Base-by-base conservation (phyloP, 2,329 filamentous ascomycete species). In the Aspergillus intermedius region DNA sequence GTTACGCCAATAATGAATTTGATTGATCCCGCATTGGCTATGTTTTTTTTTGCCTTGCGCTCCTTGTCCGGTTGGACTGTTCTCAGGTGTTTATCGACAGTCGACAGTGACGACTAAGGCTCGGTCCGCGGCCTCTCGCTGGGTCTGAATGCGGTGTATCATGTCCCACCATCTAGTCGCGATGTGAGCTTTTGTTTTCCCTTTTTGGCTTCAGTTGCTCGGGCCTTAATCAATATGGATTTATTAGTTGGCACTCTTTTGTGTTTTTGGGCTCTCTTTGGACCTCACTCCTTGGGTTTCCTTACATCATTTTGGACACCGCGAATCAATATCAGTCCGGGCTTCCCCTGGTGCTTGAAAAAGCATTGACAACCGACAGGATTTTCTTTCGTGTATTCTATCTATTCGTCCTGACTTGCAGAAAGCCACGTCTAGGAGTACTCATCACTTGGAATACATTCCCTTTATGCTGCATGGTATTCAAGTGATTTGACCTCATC, bases 381-480 rank as follows among this genome's bases (percentile, higher is more conserved):
- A 53, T 56, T 59, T 56, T 54, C 54, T 53, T 35, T 62, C 61
- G 64, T 67, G 65, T 60, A 60, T 58, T 49, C 52, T 56, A 53
- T 45, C 54, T 44, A 66, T 68, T 67, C 61, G 63, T 49, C 56
- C 60, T 51, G 58, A 55, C 55, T 50, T 50, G 49, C 57, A 52
- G 44, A 44, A 44, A 42, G 44, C 41, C 47, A 48, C 53, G 44
- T 49, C 51, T 51, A 39, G 46, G 48, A 47, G 39, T 45, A 53
- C 51, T 52, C 47, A 54, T 53, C 48, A 54, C 49, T 48, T 55
- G 51, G 52, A 59, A 52, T 53, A 28, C 37, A 25, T 46, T 44
- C 42, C 42, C 50, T 49, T 47, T 42, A n/a, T 28, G 8, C 41
- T 48, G 32, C 47, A 25, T 48, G 48, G 39, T 49, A 47, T 52